Base-by-base conservation (phyloP, 208 protist genomes). In the Angomonas ambiguus region DNA sequence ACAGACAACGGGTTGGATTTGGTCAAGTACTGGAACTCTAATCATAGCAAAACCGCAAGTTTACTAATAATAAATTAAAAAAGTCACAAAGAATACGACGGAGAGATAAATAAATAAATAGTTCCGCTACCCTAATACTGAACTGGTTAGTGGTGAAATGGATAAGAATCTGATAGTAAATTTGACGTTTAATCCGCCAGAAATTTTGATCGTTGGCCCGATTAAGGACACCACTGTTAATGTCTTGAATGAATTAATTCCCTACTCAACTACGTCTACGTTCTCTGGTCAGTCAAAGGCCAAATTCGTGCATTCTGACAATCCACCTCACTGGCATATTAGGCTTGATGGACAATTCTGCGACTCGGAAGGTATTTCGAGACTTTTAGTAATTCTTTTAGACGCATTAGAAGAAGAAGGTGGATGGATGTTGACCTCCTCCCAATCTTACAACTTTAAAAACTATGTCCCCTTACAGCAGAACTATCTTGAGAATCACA, bases 141-240 rank as follows among this genome's bases (percentile, higher is more conserved):
- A n/a, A n/a, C n/a, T n/a, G n/a, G n/a, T n/a, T 11, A 51, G 33
- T 16, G 18, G 24, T 27, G 74, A 18, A 72, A 94, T 94, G 88
- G 69, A 75, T 4, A 82, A 77, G 27, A 83, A 76, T 49, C 76
- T 96, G 61, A 67, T 92, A 48, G 72, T 96, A 38, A 88, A 90
- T 67, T 65, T 93, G 51, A 79, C 85, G 33, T 92, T 93, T 62
- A 96, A 96, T 82, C 83, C 75, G 66, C 91, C 91, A 4, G 83
- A 91, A 65, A 80, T 96, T 59, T 65, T 74, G 34, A 94, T 96
- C 67, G 58, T 91, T 18, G 91, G 91, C 27, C 91, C 87, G 3
- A 78, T 96, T 1, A 89, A 91, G 68, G 87, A 93, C 42, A 82
- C 74, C 55, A 96, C 91, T 24, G 92, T 96, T 71, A 87, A 93